Percentiles rank a stretch among this genome's conserved stretches.
Conservation (phyloP, 805 yeast genomes). For the Wickerhamomyces pijperi region DNA sequence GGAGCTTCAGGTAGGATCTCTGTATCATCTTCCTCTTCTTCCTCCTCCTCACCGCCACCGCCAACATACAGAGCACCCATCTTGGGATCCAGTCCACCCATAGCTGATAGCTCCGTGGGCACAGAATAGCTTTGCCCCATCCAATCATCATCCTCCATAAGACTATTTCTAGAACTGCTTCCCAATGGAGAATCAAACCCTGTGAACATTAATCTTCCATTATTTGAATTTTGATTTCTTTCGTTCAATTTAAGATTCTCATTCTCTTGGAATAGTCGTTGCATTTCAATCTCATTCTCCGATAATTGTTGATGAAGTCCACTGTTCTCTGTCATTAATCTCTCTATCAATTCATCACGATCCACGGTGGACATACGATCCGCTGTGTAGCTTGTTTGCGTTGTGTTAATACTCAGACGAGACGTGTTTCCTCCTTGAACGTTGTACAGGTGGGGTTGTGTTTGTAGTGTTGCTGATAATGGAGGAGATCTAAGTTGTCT, state of each 20-base stretch:
- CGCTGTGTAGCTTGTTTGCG: background rate
- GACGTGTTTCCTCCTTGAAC: background rate
- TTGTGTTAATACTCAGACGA: background rate
- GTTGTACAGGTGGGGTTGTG: too few relatives aligned
- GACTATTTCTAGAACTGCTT: too few relatives aligned
- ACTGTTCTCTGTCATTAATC: constrained; percentile 2
- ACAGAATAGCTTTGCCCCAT: too few relatives aligned
- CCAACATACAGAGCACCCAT: constrained; percentile 2
- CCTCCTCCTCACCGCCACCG: constrained; percentile 8
- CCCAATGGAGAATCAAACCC: too few relatives aligned
- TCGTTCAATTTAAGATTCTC: constrained; percentile 1
- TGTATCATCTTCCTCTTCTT: constrained; percentile 5
- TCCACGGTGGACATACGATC: background rate
- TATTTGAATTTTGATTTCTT: too few relatives aligned
- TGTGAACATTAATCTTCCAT: too few relatives aligned
- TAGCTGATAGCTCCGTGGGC: too few relatives aligned
- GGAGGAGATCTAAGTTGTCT: background rate
- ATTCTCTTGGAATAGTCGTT: constrained; percentile 5
- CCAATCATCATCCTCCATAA: too few relatives aligned
- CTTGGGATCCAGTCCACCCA: background rate
- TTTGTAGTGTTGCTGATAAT: background rate
- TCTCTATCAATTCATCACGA: constrained; percentile 4
- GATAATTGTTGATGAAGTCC: constrained; percentile 5
- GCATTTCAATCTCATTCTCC: constrained; percentile 3
- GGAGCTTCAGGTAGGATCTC: background rate